Conservation (phyloP, 2,329 filamentous ascomycete species). For the Macrophomina pseudophaseolina region DNA sequence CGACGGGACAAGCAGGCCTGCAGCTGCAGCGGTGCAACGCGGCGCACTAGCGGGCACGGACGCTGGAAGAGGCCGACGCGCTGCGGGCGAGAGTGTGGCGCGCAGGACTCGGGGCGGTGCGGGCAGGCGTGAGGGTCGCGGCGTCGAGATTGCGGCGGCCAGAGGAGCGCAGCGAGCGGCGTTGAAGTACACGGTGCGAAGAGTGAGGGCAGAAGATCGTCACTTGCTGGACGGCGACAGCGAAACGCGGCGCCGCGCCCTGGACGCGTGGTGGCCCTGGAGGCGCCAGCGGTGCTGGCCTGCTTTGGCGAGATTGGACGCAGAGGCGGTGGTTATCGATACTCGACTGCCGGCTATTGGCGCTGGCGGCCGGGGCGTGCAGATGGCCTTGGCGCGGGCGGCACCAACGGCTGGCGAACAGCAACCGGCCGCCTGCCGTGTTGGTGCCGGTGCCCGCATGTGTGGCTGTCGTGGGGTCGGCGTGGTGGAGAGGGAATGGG, state of each 20-base stretch:
- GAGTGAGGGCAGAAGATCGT: constrained; percentile 3
- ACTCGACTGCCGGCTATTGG: constrained; percentile 5
- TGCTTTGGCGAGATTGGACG: constrained; percentile 20
- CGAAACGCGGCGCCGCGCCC: constrained; percentile 13
- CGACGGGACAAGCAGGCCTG: constrained; percentile 18
- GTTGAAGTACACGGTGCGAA: constrained; percentile 11
- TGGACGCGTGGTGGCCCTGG: constrained; percentile 18
- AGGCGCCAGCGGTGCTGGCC: neutral
- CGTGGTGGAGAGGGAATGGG: neutral
- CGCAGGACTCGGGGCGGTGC: constrained; percentile 18
- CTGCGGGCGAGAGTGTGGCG: neutral
- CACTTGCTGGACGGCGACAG: constrained; percentile 9
- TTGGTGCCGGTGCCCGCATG: neutral
- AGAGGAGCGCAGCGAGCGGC: neutral
- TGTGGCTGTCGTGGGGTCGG: neutral
- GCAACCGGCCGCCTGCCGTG: neutral
- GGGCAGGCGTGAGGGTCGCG: neutral
- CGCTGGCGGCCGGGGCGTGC: neutral
- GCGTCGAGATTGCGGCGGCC: constrained; percentile 11
- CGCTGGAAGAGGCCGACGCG: constrained; percentile 9
- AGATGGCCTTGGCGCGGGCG: neutral
- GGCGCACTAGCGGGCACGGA: constrained; percentile 20
- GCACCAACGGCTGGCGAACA: constrained; percentile 7
- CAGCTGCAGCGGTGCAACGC: constrained; percentile 13
- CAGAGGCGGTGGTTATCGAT: constrained; percentile 16